These are phyloP conservation scores for Pleoardoris graminearum DNA, from an alignment of 2,329 filamentous ascomycete genomes.

Conservation along the genomic window DNA sequence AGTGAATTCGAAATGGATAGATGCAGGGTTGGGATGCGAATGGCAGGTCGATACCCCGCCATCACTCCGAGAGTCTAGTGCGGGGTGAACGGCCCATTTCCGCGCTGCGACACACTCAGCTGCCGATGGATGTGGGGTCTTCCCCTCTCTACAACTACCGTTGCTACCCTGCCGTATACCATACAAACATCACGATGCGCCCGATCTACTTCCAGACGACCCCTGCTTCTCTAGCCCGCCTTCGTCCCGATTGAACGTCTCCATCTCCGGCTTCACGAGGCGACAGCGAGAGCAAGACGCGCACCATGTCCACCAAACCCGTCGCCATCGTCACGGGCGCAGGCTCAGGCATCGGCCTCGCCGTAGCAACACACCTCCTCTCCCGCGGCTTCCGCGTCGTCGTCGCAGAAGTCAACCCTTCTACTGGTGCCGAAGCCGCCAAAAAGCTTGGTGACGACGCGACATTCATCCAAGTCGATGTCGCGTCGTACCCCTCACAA, in stretches of 20 bases:
- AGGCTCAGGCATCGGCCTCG: conserved; percentile 51
- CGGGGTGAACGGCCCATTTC: conserved; percentile 11
- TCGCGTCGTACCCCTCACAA: conserved; percentile 46
- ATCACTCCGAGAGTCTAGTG: conserved; percentile 12
- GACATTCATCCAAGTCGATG: conserved; percentile 46
- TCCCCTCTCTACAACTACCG: conserved; percentile 13
- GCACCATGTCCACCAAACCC: conserved; percentile 32
- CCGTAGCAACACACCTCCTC: conserved; percentile 48
- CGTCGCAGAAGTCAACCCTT: conserved; percentile 50
- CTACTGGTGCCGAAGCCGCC: conserved; percentile 31
- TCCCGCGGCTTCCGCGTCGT: conserved; percentile 47
- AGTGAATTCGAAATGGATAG: neutral
- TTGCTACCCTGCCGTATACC: neutral
- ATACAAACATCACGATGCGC: conserved; percentile 1
- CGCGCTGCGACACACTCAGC: neutral
- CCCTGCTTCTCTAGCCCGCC: neutral
- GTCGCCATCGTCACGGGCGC: conserved; percentile 53
- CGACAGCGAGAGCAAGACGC: neutral
- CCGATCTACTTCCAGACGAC: neutral
- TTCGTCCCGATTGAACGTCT: neutral
- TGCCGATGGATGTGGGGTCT: conserved; percentile 17
- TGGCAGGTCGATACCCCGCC: conserved; percentile 13
- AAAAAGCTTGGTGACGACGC: conserved; percentile 31
- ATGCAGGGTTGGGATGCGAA: neutral
- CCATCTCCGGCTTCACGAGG: neutral